These are phyloP conservation scores for Penicillium samsonianum DNA, from an alignment of 495 filamentous ascomycete species.

Conservation along the genomic window DNA sequence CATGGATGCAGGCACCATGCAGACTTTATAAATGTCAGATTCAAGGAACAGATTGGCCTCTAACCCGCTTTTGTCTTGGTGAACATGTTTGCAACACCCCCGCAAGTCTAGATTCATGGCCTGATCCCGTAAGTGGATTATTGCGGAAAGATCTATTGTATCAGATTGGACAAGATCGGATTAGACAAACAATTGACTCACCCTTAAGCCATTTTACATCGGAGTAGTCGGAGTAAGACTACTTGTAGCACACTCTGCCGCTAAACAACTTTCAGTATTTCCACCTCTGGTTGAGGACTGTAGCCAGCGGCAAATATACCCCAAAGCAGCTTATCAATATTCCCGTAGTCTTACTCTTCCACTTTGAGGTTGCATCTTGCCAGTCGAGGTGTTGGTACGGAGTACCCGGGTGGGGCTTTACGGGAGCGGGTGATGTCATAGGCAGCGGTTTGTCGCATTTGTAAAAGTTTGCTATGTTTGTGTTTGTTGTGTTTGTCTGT, in stretches of 20 bases:
- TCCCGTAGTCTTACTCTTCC: not conserved
- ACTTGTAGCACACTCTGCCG: no score
- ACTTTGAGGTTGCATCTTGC: constrained; percentile 23
- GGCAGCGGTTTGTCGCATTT: constrained; percentile 19
- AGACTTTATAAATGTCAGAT: constrained; percentile 6
- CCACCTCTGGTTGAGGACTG: no score
- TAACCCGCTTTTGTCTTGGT: constrained; percentile 23
- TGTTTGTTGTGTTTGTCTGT: constrained; percentile 14
- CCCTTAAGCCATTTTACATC: no score
- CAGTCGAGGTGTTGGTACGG: constrained; percentile 10
- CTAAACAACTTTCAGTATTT: no score
- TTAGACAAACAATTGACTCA: constrained; percentile 11
- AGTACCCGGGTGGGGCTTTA: constrained; percentile 13
- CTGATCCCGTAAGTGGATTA: constrained; percentile 9
- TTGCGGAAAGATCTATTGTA: constrained; percentile 12
- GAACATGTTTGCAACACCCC: constrained; percentile 31
- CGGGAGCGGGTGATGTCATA: constrained; percentile 22
- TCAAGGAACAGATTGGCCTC: not conserved
- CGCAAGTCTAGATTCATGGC: constrained; percentile 31
- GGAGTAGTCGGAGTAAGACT: no score
- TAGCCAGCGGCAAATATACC: no score
- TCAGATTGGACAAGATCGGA: constrained; percentile 16
- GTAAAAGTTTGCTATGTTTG: constrained; percentile 18
- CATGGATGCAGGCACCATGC: no score
- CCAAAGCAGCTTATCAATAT: no score